Evolutionary conservation across 495 filamentous ascomycete species (phyloP), one percentile per base, ranked within the genome.

Genomic region (Penicillium bialowiezense): DNA sequence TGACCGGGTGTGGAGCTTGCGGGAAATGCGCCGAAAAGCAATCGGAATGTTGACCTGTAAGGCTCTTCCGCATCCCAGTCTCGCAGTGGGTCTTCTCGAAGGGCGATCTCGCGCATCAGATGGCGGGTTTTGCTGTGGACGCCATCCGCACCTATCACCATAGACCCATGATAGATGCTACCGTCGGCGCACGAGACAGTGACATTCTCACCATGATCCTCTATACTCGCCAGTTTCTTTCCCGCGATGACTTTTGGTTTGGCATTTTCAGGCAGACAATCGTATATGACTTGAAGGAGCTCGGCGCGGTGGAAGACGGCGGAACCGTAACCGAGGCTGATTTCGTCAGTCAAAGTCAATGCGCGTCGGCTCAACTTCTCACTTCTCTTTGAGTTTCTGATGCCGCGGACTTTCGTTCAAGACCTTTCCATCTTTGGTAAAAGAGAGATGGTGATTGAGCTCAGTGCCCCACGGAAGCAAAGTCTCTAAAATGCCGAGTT

Each of bases 131-230:
- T 64, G 56, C 75, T 78, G 49, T 74, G 62, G 18, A 77, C 72
- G 2, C 78, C 79, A 48, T 81, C 79, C 7, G 65, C 66, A 0
- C 75, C 78, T 4, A 78, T 57, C 6, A 80, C 50, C 12, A 78
- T 44, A 23, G 74, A 65, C 0, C 77, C 78, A 5, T 55, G 38
- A 31, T 63, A 72, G 0, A 51, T 29, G 4, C 55, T 68, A 1
- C 77, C 77, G 54, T 64, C 60, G 13, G 37, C 38, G 15, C 51
- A 59, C 7, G 32, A 41, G 0, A 52, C 63, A 0, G 28, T 40
- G 41, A 64, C 52, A 0, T 51, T 51, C 2, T 45, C 14, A 0
- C 20, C 19, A 3, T 45, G 34, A 13, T 29, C 34, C 20, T 35
- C 32, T 15, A 65, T 47, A 14, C 41, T 38, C 0, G 21, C 19